Base-by-base conservation (phyloP, 106 monocot genomes). In the Vanilla planifolia region DNA sequence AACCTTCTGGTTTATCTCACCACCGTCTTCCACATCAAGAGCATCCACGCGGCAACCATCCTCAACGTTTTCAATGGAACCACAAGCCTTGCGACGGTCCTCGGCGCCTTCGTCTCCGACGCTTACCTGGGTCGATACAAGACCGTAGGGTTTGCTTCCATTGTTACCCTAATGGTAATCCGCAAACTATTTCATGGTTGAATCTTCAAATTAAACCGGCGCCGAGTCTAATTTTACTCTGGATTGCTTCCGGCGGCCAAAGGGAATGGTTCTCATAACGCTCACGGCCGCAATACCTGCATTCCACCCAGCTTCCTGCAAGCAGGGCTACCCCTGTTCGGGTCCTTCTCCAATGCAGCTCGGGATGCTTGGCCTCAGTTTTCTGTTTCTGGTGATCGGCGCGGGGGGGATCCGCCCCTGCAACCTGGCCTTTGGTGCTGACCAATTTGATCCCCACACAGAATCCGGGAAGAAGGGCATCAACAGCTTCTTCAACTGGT, bases 401-500 rank as follows among this genome's bases (percentile, higher is more conserved):
- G 84, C 84, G 1, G 92, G 92, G 3, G 92, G 92, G 11, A 77
- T 92, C 55, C 62, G 92, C 13, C 87, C 87, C 23, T 92, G 92
- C 69, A 87, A 67, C 75, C 67, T 92, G 6, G 72, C 92, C 28
- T 92, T 92, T 29, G 92, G 87, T 11, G 82, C 77, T 0, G 92
- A 92, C 67, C 92, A 92, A 60, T 92, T 92, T 66, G 50, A 92
- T 48, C 77, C 84, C 5, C 19, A 57, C 7, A 92, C 80, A 0
- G 84, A 78, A 4, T 59, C 64, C 8, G 87, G 87, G 4, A 52
- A 51, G 60, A 65, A 62, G 8, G 86, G 80, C 43, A 80, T 86
- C 67, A 59, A 66, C 65, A 92, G 87, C 80, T 92, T 92, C 82
- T 86, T 92, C 86, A 92, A 86, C 69, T 83, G 82, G 82, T 90